These are phyloP conservation scores for Curvularia verruculosa DNA, from an alignment of 2,329 filamentous ascomycete genomes.

Conservation along the genomic window DNA sequence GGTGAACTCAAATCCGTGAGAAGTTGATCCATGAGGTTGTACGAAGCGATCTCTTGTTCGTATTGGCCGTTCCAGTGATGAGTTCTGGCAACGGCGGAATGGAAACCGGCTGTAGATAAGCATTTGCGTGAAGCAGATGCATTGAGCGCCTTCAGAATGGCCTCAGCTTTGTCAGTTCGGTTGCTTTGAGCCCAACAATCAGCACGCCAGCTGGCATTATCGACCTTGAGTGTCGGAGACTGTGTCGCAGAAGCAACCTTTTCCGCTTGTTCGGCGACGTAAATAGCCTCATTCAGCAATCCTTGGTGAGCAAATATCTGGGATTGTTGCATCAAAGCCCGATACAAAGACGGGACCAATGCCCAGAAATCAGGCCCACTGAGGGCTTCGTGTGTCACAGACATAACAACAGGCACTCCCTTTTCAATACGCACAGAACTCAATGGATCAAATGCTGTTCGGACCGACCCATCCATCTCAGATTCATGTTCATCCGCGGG, in stretches of 20 bases:
- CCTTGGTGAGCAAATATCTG: conserved; percentile 82
- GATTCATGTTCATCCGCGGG: conserved; percentile 21
- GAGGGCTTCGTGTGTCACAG: conserved; percentile 53
- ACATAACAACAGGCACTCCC: conserved; percentile 44
- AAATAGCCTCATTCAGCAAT: conserved; percentile 84
- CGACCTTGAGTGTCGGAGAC: conserved; percentile 61
- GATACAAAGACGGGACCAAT: conserved; percentile 74
- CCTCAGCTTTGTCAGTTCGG: conserved; percentile 55
- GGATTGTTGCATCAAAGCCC: conserved; percentile 74
- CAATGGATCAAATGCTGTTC: conserved; percentile 32
- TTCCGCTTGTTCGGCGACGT: conserved; percentile 83
- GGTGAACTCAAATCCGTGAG: conserved; percentile 51
- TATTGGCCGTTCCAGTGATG: conserved; percentile 56
- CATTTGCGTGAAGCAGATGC: conserved; percentile 49
- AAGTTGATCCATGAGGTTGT: conserved; percentile 56
- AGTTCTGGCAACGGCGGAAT: conserved; percentile 57
- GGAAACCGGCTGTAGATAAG: conserved; percentile 60
- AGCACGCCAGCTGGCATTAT: conserved; percentile 53
- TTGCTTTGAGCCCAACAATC: conserved; percentile 59
- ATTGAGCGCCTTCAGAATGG: conserved; percentile 61
- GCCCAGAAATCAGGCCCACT: conserved; percentile 78
- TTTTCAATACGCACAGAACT: conserved; percentile 40
- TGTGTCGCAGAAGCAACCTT: conserved; percentile 74
- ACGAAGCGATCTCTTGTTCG: conserved; percentile 56
- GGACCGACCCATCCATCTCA: conserved; percentile 24